Base-by-base conservation (phyloP, 345 rosid species). In the Excoecaria cochinchinensis region DNA sequence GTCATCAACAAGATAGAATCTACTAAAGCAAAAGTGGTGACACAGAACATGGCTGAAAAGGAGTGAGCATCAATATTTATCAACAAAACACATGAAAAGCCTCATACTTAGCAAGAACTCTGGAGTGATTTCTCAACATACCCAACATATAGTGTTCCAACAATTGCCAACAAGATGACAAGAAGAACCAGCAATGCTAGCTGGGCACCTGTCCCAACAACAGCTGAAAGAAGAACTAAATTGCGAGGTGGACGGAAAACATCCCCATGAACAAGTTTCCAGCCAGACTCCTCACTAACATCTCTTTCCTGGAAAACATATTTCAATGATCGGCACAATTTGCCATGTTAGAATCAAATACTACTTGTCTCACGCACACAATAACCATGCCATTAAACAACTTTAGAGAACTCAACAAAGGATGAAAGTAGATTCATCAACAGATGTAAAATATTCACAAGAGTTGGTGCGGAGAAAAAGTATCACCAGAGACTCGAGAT, bases 261-360 rank as follows among this genome's bases (percentile, higher is more conserved):
- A 90, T 93, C 98, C 0, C 98, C 98, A 73, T 93, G 98, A 73
- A 93, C 98, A 83, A 93, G 95, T 84, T 93, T 93, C 98, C 98
- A 93, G 67, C 98, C 98, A 77, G 98, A 90, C 82, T 93, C 98
- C 84, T 93, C 98, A 77, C 91, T 91, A 72, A 90, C 98, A 86
- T 93, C 98, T 74, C 98, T 90, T 86, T 93, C 98, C 98, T 93
- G 88, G 12, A 38, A 48, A 70, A 63, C 67, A 64, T 68, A 46
- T 40, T 14, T 14, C 62, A 73, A 61, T 63, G 22, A 19, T 73
- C 22, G 66, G 48, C 22, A 73, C 40, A 69, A 59, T 38, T 50
- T 31, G 42, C 74, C 5, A 38, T 63, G 72, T 71, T 73, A 82
- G 70, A 78, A 77, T 52, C 64, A 53, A 66, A 59, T 60, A 68